These are phyloP conservation scores for Osmanthus fragrans DNA, from an alignment of 257 asterid species.

Conservation along the genomic window DNA sequence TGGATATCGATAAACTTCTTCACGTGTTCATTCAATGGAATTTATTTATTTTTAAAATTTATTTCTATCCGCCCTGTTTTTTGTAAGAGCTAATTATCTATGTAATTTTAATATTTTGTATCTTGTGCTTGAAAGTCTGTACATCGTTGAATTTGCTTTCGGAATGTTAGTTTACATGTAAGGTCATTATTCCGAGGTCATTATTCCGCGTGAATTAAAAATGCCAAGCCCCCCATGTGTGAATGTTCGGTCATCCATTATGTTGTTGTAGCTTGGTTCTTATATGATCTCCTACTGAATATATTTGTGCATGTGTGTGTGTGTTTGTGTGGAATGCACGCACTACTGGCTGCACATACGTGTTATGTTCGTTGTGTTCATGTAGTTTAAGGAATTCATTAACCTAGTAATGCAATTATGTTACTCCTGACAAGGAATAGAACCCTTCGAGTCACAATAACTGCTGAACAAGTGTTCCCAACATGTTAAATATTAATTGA, in stretches of 20 bases:
- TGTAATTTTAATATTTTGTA: not conserved
- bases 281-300: not conserved
- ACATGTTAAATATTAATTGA: not conserved
- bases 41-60: not conserved
- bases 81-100: not conserved
- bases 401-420: not conserved
- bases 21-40: conserved; percentile 12
- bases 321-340: not conserved
- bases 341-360: not conserved
- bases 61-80: not conserved
- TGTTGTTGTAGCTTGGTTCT: too few species aligned
- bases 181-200: too few species aligned
- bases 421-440: not conserved
- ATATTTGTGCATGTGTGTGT: not conserved
- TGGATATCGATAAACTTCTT: not conserved
- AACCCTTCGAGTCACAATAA: conserved; percentile 1
- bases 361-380: not conserved
- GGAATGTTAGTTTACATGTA: not conserved
- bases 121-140: not conserved
- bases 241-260: too few species aligned
- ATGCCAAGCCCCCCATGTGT: too few species aligned
- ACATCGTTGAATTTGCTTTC: not conserved
- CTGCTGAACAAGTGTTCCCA: not conserved
- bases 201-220: too few species aligned
- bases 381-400: not conserved